A percentile compares a stretch with the other conserved stretches of the same genome.
phyloP scores from a whole-genome alignment of 2,329 filamentous ascomycete species.

The Diaporthe batatas region DNA sequence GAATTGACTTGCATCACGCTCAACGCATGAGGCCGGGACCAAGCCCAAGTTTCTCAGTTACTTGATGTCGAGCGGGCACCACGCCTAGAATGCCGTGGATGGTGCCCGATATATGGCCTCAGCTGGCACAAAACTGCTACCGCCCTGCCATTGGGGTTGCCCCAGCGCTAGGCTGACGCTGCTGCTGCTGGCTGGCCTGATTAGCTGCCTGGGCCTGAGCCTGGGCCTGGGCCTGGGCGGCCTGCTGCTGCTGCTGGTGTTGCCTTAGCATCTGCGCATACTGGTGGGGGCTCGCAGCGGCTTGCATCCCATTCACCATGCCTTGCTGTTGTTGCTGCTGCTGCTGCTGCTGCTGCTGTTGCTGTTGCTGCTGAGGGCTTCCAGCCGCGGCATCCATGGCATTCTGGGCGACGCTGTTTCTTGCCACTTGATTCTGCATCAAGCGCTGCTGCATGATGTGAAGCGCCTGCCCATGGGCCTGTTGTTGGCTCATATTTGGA shows the following conservation, averaged over 20 bases:
- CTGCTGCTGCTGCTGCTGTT: conserved; percentile 62
- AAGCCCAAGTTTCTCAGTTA: neutral
- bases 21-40: neutral
- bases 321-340: conserved; percentile 61
- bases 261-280: conserved; percentile 71
- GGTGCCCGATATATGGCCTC: neutral
- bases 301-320: conserved; percentile 62
- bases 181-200: conserved; percentile 47
- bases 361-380: conserved; percentile 55
- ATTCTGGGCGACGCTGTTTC: conserved; percentile 57
- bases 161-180: conserved; percentile 40
- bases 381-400: conserved; percentile 70
- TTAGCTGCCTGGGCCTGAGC: conserved; percentile 44
- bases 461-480: conserved; percentile 64
- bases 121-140: neutral
- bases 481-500: conserved; percentile 63
- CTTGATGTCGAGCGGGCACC: neutral
- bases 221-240: too few relatives aligned
- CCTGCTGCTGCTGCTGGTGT: conserved; percentile 65
- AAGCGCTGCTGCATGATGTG: conserved; percentile 56
- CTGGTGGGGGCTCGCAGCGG: conserved; percentile 68
- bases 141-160: conserved; percentile 40
- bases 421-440: conserved; percentile 57
- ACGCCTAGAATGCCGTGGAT: neutral
- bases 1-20: neutral